Evolutionary conservation across 139 green algal genomes (phyloP).

Genomic region (Chloropicon primus): DNA sequence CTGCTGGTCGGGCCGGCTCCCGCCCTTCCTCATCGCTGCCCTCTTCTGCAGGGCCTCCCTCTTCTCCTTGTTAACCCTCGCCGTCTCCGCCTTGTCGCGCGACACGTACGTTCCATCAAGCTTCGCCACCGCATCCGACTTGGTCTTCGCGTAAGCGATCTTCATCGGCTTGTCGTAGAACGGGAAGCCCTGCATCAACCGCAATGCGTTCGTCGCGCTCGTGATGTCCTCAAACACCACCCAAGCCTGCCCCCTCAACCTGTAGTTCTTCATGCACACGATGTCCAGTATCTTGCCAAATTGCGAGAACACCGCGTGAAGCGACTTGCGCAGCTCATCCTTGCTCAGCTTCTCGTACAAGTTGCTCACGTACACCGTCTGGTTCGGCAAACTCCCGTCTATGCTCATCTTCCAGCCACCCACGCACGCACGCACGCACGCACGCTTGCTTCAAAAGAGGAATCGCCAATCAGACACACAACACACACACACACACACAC

Average conservation of each 20-base stretch:
- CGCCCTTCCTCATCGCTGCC: background rate
- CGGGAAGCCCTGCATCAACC: constrained; percentile 87
- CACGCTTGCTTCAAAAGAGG: too few species aligned
- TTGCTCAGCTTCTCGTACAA: constrained; percentile 86
- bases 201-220: constrained; percentile 63
- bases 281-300: constrained; percentile 93
- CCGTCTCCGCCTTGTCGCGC: constrained; percentile 4
- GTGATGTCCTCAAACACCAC: constrained; percentile 79
- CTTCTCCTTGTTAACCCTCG: constrained; percentile 24
- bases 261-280: constrained; percentile 65
- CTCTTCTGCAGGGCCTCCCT: constrained; percentile 28
- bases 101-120: constrained; percentile 63
- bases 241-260: constrained; percentile 87
- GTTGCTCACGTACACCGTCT: constrained; percentile 91
- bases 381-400: constrained; percentile 61
- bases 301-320: constrained; percentile 88
- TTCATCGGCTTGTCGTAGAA: constrained; percentile 95
- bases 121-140: constrained; percentile 79
- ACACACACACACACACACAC: too few species aligned
- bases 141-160: constrained; percentile 73
- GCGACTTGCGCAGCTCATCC: constrained; percentile 84
- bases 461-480: too few species aligned
- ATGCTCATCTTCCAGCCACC: too few species aligned
- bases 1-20: background rate
- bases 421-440: too few species aligned